These are phyloP conservation scores for Nectriaceae sp. DNA, from an alignment of 2,329 filamentous ascomycete species.

Conservation along the genomic window DNA sequence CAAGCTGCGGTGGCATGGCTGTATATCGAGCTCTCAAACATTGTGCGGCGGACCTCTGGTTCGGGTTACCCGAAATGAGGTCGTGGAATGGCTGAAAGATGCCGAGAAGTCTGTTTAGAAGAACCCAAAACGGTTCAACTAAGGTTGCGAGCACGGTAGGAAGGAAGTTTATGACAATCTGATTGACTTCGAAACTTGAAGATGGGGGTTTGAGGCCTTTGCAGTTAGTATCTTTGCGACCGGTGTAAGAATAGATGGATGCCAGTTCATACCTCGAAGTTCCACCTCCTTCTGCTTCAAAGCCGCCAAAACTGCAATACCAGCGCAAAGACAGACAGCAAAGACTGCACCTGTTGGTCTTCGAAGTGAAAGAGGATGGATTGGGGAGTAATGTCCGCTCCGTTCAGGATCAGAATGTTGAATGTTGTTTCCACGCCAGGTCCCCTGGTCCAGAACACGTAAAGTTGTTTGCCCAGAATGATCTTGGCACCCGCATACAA, in stretches of 20 bases:
- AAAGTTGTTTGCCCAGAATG: background rate
- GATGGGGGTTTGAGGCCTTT: slow-evolving; percentile 21
- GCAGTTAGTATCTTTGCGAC: slow-evolving; percentile 27
- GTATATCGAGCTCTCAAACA: slow-evolving; percentile 2
- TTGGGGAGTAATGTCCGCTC: slow-evolving; percentile 1
- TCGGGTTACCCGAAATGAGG: background rate
- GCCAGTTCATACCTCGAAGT: background rate
- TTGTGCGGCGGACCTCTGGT: background rate
- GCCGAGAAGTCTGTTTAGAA: slow-evolving; percentile 4
- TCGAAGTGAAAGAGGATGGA: slow-evolving; percentile 5
- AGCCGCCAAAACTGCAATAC: background rate
- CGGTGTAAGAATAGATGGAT: background rate
- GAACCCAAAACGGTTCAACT: slow-evolving; percentile 6
- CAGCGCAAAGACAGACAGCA: background rate
- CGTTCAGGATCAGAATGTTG: background rate
- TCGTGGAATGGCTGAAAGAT: slow-evolving; percentile 9
- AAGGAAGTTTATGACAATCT: slow-evolving; percentile 6
- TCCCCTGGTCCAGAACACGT: background rate
- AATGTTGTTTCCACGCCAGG: background rate
- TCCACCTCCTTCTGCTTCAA: slow-evolving; percentile 3
- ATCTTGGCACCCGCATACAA: background rate
- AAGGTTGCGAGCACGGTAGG: slow-evolving; percentile 8
- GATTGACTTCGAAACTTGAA: slow-evolving; percentile 1
- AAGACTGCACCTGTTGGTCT: background rate
- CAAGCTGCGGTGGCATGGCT: slow-evolving; percentile 5